phyloP scores from a whole-genome alignment of 139 green algal species.

The Coelastrella sp. region DNA sequence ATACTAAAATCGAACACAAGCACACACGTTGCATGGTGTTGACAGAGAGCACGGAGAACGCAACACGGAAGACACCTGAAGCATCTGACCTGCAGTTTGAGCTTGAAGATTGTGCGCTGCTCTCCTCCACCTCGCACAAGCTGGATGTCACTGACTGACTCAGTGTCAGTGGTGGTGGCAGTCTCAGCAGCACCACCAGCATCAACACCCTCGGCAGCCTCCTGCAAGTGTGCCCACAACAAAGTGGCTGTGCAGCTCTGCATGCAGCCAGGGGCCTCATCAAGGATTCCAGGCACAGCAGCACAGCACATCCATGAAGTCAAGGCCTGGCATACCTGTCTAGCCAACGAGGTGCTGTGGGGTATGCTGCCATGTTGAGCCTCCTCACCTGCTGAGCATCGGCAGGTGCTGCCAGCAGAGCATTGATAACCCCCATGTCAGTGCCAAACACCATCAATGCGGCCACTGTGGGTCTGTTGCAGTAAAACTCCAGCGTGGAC shows the following conservation, averaged over 20 bases:
- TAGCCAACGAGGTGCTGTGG: no score
- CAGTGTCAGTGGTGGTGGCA: conserved; percentile 36
- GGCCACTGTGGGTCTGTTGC: conserved; percentile 89
- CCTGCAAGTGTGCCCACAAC: background rate
- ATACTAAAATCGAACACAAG: no score
- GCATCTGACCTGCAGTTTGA: conserved; percentile 43
- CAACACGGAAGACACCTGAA: background rate
- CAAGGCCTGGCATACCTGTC: no score
- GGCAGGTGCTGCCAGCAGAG: conserved; percentile 32
- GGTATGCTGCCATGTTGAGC: no score
- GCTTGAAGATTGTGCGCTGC: conserved; percentile 48
- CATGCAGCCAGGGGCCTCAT: background rate
- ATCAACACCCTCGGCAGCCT: background rate
- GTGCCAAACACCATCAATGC: conserved; percentile 86
- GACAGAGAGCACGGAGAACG: background rate
- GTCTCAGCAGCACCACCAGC: conserved; percentile 4
- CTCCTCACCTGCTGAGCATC: background rate
- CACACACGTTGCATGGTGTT: background rate
- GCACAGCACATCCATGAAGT: background rate
- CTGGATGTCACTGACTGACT: conserved; percentile 46
- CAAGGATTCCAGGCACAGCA: background rate
- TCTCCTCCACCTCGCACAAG: conserved; percentile 40
- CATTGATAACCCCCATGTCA: conserved; percentile 71
- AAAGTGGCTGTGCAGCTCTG: background rate
- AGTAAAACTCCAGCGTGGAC: conserved; percentile 80